Evolutionary conservation across 78 protist genomes (phyloP).

Genomic region (Corallochytrium limacisporum): DNA sequence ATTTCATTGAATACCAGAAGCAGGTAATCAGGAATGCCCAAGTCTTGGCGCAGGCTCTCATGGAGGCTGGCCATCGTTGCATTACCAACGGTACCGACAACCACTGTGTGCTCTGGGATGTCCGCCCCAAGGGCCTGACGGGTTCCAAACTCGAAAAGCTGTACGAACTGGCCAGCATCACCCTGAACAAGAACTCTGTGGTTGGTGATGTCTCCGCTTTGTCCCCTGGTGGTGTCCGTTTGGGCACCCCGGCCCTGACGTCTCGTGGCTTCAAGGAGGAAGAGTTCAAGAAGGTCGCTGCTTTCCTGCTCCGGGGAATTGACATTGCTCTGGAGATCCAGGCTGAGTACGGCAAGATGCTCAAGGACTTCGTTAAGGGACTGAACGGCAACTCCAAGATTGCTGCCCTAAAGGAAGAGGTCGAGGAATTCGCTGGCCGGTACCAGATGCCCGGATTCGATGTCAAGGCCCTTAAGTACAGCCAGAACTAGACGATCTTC

Average conservation of each 20-base stretch:
- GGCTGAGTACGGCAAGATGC: conserved; percentile 17
- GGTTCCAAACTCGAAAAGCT: conserved; percentile 85
- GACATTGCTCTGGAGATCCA: conserved; percentile 49
- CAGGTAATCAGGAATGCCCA: conserved; percentile 65
- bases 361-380: conserved; percentile 10
- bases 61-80: conserved; percentile 63
- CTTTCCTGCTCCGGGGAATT: conserved; percentile 59
- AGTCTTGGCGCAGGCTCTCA: conserved; percentile 61
- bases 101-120: conserved; percentile 90
- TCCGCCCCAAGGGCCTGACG: conserved; percentile 66
- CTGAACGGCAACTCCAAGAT: background rate
- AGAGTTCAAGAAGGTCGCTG: conserved; percentile 82
- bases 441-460: conserved; percentile 22
- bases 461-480: conserved; percentile 1
- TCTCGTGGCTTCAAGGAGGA: conserved; percentile 75
- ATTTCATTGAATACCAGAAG: conserved; percentile 67
- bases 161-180: conserved; percentile 69
- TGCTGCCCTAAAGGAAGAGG: background rate
- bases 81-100: conserved; percentile 95
- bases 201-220: conserved; percentile 83
- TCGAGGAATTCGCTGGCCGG: conserved; percentile 5
- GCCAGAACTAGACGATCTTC: no score
- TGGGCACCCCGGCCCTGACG: conserved; percentile 92
- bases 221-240: conserved; percentile 89
- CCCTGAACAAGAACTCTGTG: conserved; percentile 94